phyloP scores from a whole-genome alignment of 225 moss, liverwort and hornwort genomes.

The Sphagnum contortum region DNA sequence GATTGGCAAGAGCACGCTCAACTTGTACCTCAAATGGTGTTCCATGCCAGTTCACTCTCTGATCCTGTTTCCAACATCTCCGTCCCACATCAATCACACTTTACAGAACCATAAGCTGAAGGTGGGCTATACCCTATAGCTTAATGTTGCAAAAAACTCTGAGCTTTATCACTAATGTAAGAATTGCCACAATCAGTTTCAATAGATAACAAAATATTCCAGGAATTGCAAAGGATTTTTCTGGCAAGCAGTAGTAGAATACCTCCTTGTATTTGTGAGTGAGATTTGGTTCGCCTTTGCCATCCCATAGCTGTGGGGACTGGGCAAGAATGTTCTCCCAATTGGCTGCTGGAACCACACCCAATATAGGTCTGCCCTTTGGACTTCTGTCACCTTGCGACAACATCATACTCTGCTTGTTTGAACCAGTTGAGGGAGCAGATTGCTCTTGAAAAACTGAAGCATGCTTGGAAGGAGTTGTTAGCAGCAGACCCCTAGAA shows the following conservation, averaged over 20 bases:
- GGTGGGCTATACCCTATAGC: too few species aligned
- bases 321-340: conserved; percentile 42
- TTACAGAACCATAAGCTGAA: not conserved
- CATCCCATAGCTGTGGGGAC: conserved; percentile 64
- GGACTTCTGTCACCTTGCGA: conserved; percentile 25
- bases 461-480: conserved; percentile 1
- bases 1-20: conserved; percentile 60
- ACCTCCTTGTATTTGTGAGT: conserved; percentile 55
- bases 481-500: too few species aligned
- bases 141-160: too few species aligned
- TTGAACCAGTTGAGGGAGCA: conserved; percentile 13
- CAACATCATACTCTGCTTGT: conserved; percentile 10
- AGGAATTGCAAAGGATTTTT: not conserved
- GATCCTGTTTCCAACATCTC: conserved; percentile 27
- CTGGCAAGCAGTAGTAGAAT: not conserved
- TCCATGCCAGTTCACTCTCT: conserved; percentile 41
- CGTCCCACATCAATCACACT: not conserved
- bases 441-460: conserved; percentile 13
- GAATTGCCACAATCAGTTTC: too few species aligned
- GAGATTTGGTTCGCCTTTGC: conserved; percentile 62
- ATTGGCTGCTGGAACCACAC: conserved; percentile 48
- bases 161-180: not conserved
- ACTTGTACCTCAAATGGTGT: conserved; percentile 63
- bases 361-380: conserved; percentile 55
- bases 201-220: too few species aligned